Evolutionary conservation across 805 yeast genomes (phyloP).

Genomic region (Saccharomycopsis malanga): DNA sequence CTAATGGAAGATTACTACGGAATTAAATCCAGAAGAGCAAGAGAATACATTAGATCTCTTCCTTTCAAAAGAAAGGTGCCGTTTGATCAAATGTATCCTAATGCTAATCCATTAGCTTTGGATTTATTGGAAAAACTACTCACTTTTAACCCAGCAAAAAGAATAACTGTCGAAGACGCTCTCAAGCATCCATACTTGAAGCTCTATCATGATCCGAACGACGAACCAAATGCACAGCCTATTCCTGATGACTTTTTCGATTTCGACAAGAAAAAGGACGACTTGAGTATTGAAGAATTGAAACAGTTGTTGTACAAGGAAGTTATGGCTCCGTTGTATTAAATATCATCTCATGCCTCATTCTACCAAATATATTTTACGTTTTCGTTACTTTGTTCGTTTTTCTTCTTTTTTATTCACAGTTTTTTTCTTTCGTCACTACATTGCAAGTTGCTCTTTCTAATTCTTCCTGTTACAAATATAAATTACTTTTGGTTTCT

Average conservation of each 20-base stretch:
- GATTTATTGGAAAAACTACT: constrained; percentile 64
- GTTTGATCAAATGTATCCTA: constrained; percentile 42
- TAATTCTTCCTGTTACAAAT: no score
- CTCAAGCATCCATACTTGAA: constrained; percentile 65
- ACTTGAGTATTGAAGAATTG: constrained; percentile 65
- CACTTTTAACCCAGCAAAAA: constrained; percentile 65
- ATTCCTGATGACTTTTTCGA: constrained; percentile 84
- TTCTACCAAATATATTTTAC: no score
- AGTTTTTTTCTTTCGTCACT: neutral
- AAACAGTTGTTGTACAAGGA: constrained; percentile 75
- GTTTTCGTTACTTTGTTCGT: neutral
- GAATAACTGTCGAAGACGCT: constrained; percentile 71
- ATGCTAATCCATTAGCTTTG: constrained; percentile 39
- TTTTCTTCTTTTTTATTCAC: neutral
- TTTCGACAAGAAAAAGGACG: constrained; percentile 79
- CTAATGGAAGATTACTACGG: constrained; percentile 64
- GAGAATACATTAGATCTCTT: constrained; percentile 65
- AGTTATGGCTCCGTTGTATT: constrained; percentile 44
- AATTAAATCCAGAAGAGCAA: constrained; percentile 66
- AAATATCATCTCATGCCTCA: no score
- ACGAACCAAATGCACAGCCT: constrained; percentile 62
- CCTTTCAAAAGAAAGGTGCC: constrained; percentile 56
- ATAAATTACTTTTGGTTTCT: no score
- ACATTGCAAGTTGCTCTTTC: no score
- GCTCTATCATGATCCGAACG: constrained; percentile 63